Base-by-base conservation (phyloP, 2,329 filamentous ascomycete species). In the Akanthomyces dipterigenus region DNA sequence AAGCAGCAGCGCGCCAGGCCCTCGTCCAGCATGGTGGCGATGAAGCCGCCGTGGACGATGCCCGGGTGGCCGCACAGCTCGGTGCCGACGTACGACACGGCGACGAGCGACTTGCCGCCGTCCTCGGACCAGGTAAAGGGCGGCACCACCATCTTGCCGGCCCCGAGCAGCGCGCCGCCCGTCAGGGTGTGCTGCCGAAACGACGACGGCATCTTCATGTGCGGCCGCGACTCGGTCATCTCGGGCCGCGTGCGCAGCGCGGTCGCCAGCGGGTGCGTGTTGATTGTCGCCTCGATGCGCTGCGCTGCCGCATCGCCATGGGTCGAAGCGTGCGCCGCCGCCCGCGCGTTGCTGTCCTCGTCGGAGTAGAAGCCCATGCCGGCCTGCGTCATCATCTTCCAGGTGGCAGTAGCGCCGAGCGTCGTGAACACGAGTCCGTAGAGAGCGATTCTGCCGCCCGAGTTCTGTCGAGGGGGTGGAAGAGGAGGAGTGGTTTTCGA, bases 11-110 rank as follows among this genome's bases (percentile, higher is more conserved):
- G 82, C 36, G 90, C 93, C 48, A 98, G 78, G 0, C 91, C 91
- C 74, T 98, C 93, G 71, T 98, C 93, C 58, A 98, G 78, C 72
- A 98, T 82, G 14, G 93, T 97, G n/a, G 93, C 93, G 61, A 98
- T 78, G 65, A 96, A 78, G 0, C 93, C 93, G 55, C 93, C 93
- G 72, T 98, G 95, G 7, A 97, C 84, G 64, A 98, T 91, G 3
- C 90, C 91, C 6, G 91, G 90, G 73, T 98, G 93, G 1, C 93
- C 93, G 71, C 91, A 97, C 45, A 98, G 78, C 68, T 90, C 87
- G 3, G 81, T 76, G 2, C 93, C 93, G 0, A 96, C 81, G 71
- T 93, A 93, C 58, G 87, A 82, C 46, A 98, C 82, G 16, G 86
- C 84, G 6, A 93, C 85, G 60, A 90, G 77, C 55, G 81, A 83